Base-by-base conservation (phyloP, 257 asterid species). In the Capsicum chinense region DNA sequence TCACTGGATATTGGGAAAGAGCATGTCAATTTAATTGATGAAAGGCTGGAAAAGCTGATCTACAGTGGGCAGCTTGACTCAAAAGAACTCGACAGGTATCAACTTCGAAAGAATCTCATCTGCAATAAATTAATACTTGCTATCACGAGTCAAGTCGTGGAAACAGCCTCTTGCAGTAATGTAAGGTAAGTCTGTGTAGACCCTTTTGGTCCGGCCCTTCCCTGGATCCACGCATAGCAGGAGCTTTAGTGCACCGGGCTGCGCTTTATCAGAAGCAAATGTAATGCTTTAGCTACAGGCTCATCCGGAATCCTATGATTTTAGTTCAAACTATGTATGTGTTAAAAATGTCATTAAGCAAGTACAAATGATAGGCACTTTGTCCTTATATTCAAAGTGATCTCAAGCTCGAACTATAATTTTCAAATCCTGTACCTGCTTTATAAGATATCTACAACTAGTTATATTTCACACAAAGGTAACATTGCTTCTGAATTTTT, bases 61-160 rank as follows among this genome's bases (percentile, higher is more conserved):
- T 96, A 96, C 87, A 96, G 98, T 81, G 99, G 99, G 39, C 98
- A 94, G 85, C 98, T 96, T 79, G 99, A 96, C 85, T 87, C 97
- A 60, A 93, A 94, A 89, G 99, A 96, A 86, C 91, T 96, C 56
- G 99, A 96, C 92, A 92, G 98, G 99, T 94, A 90, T 81, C 54
- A 17, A 69, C 26, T 14, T 69, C 26, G 4, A 69, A 7, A 68
- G 6, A 7, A 16, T 67, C 74, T 68, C 78, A 39, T 39, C 78
- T 39, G 8, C 78, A 39, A 16, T 39, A 26, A 15, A 39, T 68
- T 35, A 35, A 39, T 68, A 66, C 16, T 62, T 12, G 33, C 21
- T 59, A 26, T 26, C 33, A 1, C 2, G 13, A 17, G 5, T 8
- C 2, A 26, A 26, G 33, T 26, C 33, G 33, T 26, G 33, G 33